Base-by-base conservation (phyloP, 2,329 filamentous ascomycete genomes). In the Apiospora kogelbergensis region DNA sequence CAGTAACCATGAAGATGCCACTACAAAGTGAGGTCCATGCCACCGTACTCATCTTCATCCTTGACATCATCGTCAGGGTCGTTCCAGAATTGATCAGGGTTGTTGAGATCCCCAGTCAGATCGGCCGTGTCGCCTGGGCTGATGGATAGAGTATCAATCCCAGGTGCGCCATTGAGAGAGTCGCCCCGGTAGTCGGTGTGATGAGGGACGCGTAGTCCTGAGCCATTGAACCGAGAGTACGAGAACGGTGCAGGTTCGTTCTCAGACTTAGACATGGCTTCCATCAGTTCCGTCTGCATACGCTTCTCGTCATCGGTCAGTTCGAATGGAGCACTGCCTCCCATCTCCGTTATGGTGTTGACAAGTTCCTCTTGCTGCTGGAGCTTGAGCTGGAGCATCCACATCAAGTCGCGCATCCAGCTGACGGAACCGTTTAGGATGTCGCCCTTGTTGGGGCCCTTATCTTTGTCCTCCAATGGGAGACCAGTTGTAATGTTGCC, bases 361-460 rank as follows among this genome's bases (percentile, higher is more conserved):
- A 92, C 89, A 65, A 98, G 87, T 77, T 97, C 92, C 72, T 97
- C 92, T 80, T 97, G 93, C 78, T 95, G 92, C 78, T 96, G 91
- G 73, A 97, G 87, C 82, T 97, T 97, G 77, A 93, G 87, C 77
- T 97, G 91, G 70, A 97, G 84, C 83, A 97, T 91, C 96, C 96
- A 98, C 94, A 98, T 97, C 67, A 99, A 86, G 82, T 99, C 96
- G 72, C 95, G 90, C 71, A 94, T 98, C 96, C 96, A 99, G 81
- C 94, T 94, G 67, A 98, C 96, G 42, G 95, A 93, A 40, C 96
- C 95, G 77, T 98, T 98, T 75, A 99, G 90, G 70, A 99, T 98
- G 76, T 99, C 96, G 65, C 96, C 96, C 83, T 99, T 99, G 85
- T 98, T 98, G 6, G 96, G 96, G 0, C 96, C 96, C 79, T 98